Evolutionary conservation across 1,284 basidiomycete species (phyloP), one percentile per base, ranked within the genome.

Genomic region (Volvariella volvacea): DNA sequence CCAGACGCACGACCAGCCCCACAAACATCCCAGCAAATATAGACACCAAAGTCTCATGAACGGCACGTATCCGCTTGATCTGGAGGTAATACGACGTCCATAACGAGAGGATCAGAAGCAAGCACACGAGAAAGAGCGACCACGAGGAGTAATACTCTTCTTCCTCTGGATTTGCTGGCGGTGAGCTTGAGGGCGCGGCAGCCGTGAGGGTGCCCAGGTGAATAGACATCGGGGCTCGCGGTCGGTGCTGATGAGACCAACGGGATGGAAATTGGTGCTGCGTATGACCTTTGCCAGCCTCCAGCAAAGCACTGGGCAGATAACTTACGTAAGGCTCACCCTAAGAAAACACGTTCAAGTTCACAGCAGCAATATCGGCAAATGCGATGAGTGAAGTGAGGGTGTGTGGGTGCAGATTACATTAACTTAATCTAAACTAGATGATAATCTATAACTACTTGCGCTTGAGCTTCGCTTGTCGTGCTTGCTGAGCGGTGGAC

Each of bases 71-170:
- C 41, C 88, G 78, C 65, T 94, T 93, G 60, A 98, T 88, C 73
- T 97, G 94, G 15, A 99, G 83, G 59, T 97, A 99, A 70, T 99
- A 99, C 17, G 91, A 94, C 12, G 92, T 95, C 78, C 87, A 92
- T 52, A 99, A 82, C 3, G 94, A 96, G 49, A 94, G 71, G 50
- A 98, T 91, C 50, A 99, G 85, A 30, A 99, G 80, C 48, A 92
- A 65, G 65, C 96, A 94, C 54, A 99, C 93, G 55, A 98, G 88
- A 63, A 92, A 92, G 22, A 93, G 80, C 22, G 89, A 94, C 91
- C 91, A 93, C 48, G 89, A 92, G 16, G 90, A 92, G 63, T 92
- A 93, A 65, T 83, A 91, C 60, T 93, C 90, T 64, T 92, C 90
- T 51, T 89, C 86, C 57, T 87, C 80, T 1, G 73, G 63, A 33